Evolutionary conservation across 108 stramenopile genomes (phyloP).

Genomic region (Epithemia pelagica): DNA sequence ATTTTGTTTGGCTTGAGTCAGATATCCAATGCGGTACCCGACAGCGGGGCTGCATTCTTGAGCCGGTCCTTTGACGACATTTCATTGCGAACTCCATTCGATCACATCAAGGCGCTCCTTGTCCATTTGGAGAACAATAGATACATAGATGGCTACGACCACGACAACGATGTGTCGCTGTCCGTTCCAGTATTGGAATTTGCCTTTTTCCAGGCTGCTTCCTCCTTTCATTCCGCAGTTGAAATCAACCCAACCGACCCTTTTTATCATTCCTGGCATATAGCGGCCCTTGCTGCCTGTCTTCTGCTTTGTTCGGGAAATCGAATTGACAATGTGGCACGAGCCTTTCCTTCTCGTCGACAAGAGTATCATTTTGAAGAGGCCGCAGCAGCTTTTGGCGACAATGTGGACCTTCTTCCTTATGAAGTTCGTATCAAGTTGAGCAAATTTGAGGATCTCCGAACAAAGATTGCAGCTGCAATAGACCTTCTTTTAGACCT

Average conservation of each 20-base stretch:
- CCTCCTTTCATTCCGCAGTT: slow-evolving; percentile 17
- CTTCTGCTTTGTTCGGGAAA: slow-evolving; percentile 40
- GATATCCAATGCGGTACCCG: slow-evolving; percentile 16
- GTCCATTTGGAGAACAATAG: slow-evolving; percentile 26
- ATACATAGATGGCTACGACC: not conserved
- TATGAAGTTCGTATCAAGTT: slow-evolving; percentile 23
- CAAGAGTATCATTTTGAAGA: not conserved
- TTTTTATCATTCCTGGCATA: slow-evolving; percentile 30
- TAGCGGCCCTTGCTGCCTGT: slow-evolving; percentile 25
- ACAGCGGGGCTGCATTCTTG: slow-evolving; percentile 26
- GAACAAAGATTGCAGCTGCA: slow-evolving; percentile 16
- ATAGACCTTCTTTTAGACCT: slow-evolving; percentile 18
- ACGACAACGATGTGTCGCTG: not conserved
- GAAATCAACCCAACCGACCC: slow-evolving; percentile 19
- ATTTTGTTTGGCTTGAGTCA: slow-evolving; percentile 16
- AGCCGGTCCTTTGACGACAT: slow-evolving; percentile 19
- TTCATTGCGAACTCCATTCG: slow-evolving; percentile 23
- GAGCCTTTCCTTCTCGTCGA: slow-evolving; percentile 17
- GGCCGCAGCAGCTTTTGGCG: not conserved
- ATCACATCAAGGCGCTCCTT: slow-evolving; percentile 20
- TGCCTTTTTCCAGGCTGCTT: slow-evolving; percentile 20
- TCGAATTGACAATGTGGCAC: slow-evolving; percentile 21
- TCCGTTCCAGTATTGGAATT: slow-evolving; percentile 25
- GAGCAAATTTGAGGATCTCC: slow-evolving; percentile 32
- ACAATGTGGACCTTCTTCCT: not conserved